Evolutionary conservation across 495 filamentous ascomycete genomes (phyloP).

Genomic region (Acidomyces sp.): DNA sequence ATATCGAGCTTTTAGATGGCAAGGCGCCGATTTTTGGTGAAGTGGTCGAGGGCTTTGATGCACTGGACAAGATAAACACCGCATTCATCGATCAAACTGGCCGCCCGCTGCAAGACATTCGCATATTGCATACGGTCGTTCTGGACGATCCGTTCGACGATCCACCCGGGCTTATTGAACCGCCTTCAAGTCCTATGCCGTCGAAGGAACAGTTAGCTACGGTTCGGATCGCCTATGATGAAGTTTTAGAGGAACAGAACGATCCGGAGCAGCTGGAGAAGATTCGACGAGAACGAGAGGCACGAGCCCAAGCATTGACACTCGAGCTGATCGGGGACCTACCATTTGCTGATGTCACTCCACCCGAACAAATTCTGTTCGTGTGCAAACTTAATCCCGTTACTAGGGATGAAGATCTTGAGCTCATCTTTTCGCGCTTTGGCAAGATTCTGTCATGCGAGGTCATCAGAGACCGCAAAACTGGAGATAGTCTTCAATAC

Average conservation of each 20-base stretch:
- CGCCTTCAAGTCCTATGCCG: constrained; percentile 67
- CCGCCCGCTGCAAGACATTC: constrained; percentile 77
- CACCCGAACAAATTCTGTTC: constrained; percentile 92
- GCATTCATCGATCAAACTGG: constrained; percentile 66
- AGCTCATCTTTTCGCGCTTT: constrained; percentile 93
- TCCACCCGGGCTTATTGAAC: constrained; percentile 58
- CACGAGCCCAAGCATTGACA: constrained; percentile 84
- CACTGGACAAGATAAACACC: constrained; percentile 82
- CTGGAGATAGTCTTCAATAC: constrained; percentile 90
- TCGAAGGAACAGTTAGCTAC: constrained; percentile 78
- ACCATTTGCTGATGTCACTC: constrained; percentile 94
- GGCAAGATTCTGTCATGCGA: constrained; percentile 92
- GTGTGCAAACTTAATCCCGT: constrained; percentile 98
- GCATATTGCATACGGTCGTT: constrained; percentile 78
- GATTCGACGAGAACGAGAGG: constrained; percentile 74
- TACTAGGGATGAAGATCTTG: constrained; percentile 85
- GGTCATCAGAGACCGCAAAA: constrained; percentile 87
- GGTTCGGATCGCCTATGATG: constrained; percentile 81
- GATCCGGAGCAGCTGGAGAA: constrained; percentile 69
- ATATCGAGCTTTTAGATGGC: constrained; percentile 76
- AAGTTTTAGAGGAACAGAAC: constrained; percentile 60
- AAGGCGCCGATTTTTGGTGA: constrained; percentile 90
- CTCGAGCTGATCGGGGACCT: constrained; percentile 97
- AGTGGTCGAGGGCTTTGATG: constrained; percentile 87
- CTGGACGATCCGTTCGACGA: constrained; percentile 84